Conservation (phyloP, 768 basidiomycete genomes). For the Mycena belliarum region DNA sequence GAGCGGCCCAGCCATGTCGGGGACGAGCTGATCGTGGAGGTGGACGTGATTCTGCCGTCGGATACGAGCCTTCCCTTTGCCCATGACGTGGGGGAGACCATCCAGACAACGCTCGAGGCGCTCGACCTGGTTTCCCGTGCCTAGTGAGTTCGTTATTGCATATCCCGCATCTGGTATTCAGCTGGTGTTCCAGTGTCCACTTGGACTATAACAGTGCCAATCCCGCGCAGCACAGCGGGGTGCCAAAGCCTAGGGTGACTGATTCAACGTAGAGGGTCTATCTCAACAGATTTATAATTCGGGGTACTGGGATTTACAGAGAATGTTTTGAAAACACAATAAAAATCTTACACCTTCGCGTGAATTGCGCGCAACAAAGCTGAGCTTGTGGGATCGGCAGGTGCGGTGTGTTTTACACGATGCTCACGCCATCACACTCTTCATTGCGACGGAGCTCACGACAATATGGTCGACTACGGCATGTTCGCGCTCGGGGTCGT, state of each 20-base stretch:
- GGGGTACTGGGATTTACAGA: no score
- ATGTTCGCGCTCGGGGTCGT: conserved; percentile 37
- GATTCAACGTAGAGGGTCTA: not conserved
- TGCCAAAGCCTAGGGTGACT: not conserved
- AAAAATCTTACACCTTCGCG: no score
- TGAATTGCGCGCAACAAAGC: no score
- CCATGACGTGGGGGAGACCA: conserved; percentile 21
- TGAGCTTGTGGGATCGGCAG: no score
- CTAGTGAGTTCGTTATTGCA: conserved; percentile 9
- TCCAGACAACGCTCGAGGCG: conserved; percentile 19
- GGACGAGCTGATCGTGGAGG: conserved; percentile 22
- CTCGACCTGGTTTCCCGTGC: conserved; percentile 22
- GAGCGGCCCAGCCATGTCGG: conserved; percentile 17
- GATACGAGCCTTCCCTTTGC: conserved; percentile 15
- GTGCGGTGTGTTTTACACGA: no score
- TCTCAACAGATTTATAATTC: no score
- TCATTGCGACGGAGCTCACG: conserved; percentile 79
- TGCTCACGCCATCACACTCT: conserved; percentile 51
- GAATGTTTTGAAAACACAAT: no score
- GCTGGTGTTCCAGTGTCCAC: conserved; percentile 8
- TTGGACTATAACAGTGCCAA: conserved; percentile 19
- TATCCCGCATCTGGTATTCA: not conserved
- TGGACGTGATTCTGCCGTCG: conserved; percentile 14
- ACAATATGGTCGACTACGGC: conserved; percentile 64
- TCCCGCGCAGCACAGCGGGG: conserved; percentile 13